Base-by-base conservation (phyloP, 2,329 filamentous ascomycete genomes). In the Immersiporthe knoxdaviesiana region DNA sequence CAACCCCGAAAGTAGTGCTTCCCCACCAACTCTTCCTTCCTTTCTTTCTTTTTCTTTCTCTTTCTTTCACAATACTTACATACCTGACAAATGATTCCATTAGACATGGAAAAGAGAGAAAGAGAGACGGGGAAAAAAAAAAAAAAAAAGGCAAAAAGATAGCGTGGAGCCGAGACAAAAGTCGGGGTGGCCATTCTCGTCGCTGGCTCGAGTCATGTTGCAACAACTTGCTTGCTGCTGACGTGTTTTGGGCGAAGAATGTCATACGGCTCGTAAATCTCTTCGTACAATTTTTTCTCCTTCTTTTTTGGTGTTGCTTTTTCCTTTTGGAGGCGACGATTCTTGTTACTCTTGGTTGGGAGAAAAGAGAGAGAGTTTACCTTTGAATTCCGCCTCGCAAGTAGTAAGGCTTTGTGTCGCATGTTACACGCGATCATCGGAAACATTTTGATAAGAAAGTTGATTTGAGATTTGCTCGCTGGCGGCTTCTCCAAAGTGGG, bases 191-290 rank as follows among this genome's bases (percentile, higher is more conserved):
- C 52, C 27, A 27, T 56, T 56, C 24, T 30, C 50, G 50, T 56
- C 52, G 39, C 30, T 50, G 68, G 35, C 47, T 54, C 39, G 68
- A 70, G 68, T 70, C 68, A 67, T 70, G 68, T 68, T 65, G 60
- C 54, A 47, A 60, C 65, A 62, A 47, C 35, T 35, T 37, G 11
- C 47, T 62, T 41, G 52, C 21, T 65, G 39, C 32, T 59, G 41
- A 62, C 24, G 59, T 63, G 21, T 32, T 63, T 61, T 32, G 50
- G 37, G 16, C 27, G 35, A 44, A 18, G 52, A n/a, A 60, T 41
- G 37, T n/a, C 11, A n/a, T 62, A n/a, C n/a, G 37, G 39, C 6
- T 8, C 8, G 44, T n/a, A 47, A 47, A 47, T 47, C 44, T 47
- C 44, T 47, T 47, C 8, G 60, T 24, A 21, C n/a, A 32, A n/a